A percentile compares a stretch with the other conserved stretches of the same genome.
Evolutionary conservation across 495 filamentous ascomycete species (phyloP).

Genomic region (Hypoxylon crocopeplum): DNA sequence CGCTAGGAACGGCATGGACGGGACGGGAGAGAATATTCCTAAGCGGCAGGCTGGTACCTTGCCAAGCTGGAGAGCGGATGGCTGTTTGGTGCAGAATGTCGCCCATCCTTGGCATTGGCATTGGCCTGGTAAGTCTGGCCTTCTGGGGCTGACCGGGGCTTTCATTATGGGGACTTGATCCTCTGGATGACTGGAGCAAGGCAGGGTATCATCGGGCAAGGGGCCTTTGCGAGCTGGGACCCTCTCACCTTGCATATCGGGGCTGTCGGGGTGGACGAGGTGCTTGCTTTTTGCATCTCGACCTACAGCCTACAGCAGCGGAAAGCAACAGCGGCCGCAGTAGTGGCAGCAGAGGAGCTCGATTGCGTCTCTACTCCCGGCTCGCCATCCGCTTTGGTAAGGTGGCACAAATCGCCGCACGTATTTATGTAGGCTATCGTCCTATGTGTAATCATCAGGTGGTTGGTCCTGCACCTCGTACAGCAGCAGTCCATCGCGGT

Average conservation of each 20-base stretch:
- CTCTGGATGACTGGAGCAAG: constrained; percentile 6
- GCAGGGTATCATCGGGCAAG: constrained; percentile 18
- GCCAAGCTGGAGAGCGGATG: constrained; percentile 14
- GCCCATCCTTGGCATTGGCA: constrained; percentile 13
- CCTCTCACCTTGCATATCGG: constrained; percentile 28
- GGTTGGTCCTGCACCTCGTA: constrained; percentile 1
- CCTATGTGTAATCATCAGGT: constrained; percentile 1
- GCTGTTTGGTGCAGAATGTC: constrained; percentile 21
- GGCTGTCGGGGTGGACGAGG: constrained; percentile 15
- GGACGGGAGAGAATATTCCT: constrained; percentile 17
- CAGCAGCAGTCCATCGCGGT: background rate
- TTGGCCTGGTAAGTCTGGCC: constrained; percentile 4
- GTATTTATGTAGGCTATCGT: constrained; percentile 19
- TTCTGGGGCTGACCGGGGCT: constrained; percentile 6
- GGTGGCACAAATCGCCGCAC: constrained; percentile 28
- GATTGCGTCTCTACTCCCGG: constrained; percentile 14
- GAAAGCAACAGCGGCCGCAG: constrained; percentile 1
- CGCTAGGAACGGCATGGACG: constrained; percentile 28
- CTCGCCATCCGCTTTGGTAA: constrained; percentile 21
- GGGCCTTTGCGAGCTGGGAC: constrained; percentile 17
- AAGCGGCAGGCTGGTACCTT: background rate
- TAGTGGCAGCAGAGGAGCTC: background rate
- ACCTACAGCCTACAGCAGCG: constrained; percentile 15
- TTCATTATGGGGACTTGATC: constrained; percentile 17
- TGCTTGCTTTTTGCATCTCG: constrained; percentile 14